Evolutionary conservation across 495 filamentous ascomycete genomes (phyloP).

Genomic region (Tuber microsphaerosporum): DNA sequence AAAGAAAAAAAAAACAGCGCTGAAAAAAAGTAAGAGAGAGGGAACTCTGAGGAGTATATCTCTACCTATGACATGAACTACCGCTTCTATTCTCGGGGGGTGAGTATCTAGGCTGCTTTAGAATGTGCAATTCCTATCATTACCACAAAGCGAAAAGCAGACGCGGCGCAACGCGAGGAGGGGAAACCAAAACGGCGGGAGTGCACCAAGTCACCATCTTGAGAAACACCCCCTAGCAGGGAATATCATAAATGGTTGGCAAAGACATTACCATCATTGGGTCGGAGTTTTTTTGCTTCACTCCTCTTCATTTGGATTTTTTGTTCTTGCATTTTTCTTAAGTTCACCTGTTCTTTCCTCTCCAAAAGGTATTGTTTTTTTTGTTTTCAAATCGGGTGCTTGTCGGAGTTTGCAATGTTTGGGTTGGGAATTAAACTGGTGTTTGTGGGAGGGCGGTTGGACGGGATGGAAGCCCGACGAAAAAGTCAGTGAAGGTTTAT

Average conservation of each 20-base stretch:
- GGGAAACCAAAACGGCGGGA: background rate
- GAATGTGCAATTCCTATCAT: background rate
- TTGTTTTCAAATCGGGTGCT: background rate
- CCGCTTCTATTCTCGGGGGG: background rate
- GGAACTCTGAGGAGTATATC: background rate
- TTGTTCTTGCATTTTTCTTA: background rate
- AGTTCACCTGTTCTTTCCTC: background rate
- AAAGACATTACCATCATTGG: background rate
- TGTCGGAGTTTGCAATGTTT: background rate
- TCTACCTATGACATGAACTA: background rate
- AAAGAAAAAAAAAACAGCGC: background rate
- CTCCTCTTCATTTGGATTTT: background rate
- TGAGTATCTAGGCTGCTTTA: background rate
- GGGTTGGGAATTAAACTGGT: background rate
- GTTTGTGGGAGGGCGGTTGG: background rate
- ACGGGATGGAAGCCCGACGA: background rate
- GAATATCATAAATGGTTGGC: background rate
- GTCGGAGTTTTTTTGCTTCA: background rate
- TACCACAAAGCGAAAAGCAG: background rate
- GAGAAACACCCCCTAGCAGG: background rate
- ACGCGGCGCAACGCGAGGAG: background rate
- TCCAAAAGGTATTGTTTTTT: background rate
- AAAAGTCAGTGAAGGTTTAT: background rate
- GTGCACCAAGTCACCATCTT: background rate
- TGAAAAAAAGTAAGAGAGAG: background rate